Conservation (phyloP, 164 flowering plant genomes). For the Euptelea pleiosperma region DNA sequence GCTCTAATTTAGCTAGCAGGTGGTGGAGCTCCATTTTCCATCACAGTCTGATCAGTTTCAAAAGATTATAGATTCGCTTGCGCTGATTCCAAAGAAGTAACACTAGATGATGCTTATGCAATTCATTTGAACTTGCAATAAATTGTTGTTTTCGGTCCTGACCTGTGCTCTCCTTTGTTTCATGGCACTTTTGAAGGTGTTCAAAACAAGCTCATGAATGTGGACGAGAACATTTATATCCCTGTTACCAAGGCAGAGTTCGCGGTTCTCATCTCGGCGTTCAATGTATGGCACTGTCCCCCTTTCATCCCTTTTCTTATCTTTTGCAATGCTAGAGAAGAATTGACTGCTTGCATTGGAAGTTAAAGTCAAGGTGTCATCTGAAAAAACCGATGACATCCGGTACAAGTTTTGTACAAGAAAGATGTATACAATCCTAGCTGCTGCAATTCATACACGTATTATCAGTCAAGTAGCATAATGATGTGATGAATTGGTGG, state of each 20-base stretch:
- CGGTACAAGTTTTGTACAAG: too few species aligned
- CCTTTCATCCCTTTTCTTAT: background rate
- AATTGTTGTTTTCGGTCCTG: conserved; percentile 5
- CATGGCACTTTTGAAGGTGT: conserved; percentile 44
- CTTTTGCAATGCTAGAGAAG: background rate
- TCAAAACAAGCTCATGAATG: conserved; percentile 66
- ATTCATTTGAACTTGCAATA: background rate
- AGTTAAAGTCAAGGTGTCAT: background rate
- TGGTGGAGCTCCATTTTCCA: too few species aligned
- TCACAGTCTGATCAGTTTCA: too few species aligned
- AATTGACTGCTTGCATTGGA: background rate
- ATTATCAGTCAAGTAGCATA: too few species aligned
- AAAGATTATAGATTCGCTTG: too few species aligned
- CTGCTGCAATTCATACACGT: too few species aligned
- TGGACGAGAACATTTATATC: conserved; percentile 82
- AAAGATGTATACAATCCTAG: too few species aligned
- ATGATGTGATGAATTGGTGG: too few species aligned
- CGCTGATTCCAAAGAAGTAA: too few species aligned
- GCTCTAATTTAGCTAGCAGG: too few species aligned
- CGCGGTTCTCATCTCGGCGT: conserved; percentile 65
- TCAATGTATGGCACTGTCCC: conserved; percentile 49
- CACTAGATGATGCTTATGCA: background rate
- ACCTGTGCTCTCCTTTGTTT: background rate
- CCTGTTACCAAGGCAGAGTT: conserved; percentile 79
- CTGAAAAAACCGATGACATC: background rate